A percentile compares a stretch with the other conserved stretches of the same genome.
These are phyloP conservation scores for Cymbidium sinense DNA, from an alignment of 106 monocot species.

Conservation along the genomic window DNA sequence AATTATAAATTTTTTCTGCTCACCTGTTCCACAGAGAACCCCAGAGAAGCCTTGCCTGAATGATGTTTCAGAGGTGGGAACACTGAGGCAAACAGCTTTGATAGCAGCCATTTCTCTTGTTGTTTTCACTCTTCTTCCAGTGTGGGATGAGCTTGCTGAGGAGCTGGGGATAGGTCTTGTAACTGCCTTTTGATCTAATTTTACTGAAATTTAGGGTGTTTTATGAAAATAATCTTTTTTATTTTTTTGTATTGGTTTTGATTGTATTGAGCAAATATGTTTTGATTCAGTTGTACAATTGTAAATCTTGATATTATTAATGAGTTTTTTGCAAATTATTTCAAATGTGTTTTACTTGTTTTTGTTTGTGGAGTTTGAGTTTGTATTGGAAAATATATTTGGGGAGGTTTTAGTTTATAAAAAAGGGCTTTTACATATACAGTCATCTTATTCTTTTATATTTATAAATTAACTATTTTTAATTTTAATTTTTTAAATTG, in stretches of 20 bases:
- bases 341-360: too few species aligned
- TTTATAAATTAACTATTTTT: too few species aligned
- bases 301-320: neutral
- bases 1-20: neutral
- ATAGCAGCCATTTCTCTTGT: conserved; percentile 46
- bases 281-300: neutral
- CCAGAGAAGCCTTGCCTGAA: conserved; percentile 90
- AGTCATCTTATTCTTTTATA: too few species aligned
- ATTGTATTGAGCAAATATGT: neutral
- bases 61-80: conserved; percentile 83
- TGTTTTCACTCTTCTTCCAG: conserved; percentile 70
- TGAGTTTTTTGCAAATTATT: neutral
- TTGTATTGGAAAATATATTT: too few species aligned
- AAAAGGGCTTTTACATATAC: too few species aligned
- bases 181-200: conserved; percentile 52
- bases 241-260: conserved; percentile 4
- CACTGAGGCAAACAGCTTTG: conserved; percentile 61
- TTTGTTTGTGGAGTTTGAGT: too few species aligned
- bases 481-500: too few species aligned
- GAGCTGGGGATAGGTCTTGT: conserved; percentile 82
- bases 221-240: neutral
- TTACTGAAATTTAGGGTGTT: neutral
- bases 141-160: conserved; percentile 96
- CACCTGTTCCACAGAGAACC: conserved; percentile 43
- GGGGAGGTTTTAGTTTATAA: too few species aligned